Conservation (phyloP, 148 eudicot genomes). For the Nyssa sinensis region DNA sequence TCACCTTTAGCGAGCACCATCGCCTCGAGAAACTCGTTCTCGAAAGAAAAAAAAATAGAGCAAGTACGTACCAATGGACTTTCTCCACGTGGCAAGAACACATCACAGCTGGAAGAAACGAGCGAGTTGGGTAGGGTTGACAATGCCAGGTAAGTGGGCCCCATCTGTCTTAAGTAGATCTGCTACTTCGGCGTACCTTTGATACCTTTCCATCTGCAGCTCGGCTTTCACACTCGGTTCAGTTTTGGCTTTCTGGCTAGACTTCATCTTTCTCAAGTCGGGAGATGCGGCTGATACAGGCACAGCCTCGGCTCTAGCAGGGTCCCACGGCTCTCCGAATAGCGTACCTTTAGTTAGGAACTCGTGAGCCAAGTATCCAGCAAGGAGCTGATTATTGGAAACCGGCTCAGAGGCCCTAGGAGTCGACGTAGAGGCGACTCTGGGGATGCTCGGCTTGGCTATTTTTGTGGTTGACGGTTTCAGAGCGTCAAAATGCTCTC, state of each 20-base stretch:
- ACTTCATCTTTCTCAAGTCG: constrained; percentile 13
- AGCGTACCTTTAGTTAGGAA: constrained; percentile 38
- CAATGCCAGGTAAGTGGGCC: constrained; percentile 43
- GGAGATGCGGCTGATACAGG: constrained; percentile 17
- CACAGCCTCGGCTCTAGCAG: constrained; percentile 34
- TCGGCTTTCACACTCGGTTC: constrained; percentile 16
- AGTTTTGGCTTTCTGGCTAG: constrained; percentile 1
- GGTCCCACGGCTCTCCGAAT: constrained; percentile 49
- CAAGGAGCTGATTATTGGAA: constrained; percentile 27
- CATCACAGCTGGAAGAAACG: constrained; percentile 33
- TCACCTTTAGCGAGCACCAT: too few relatives aligned
- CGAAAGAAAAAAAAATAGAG: background rate
- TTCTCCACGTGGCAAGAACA: background rate
- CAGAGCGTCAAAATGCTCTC: constrained; percentile 6
- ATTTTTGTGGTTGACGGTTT: constrained; percentile 6
- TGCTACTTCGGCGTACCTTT: constrained; percentile 40
- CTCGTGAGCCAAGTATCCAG: constrained; percentile 43
- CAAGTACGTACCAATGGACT: constrained; percentile 3
- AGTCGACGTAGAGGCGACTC: background rate
- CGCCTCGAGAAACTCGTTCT: background rate
- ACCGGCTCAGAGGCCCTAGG: constrained; percentile 6
- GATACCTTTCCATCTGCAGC: constrained; percentile 10
- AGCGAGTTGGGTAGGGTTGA: constrained; percentile 54
- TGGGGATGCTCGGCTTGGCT: background rate
- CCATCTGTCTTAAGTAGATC: constrained; percentile 40